Evolutionary conservation across 768 basidiomycete genomes (phyloP), one percentile per base, ranked within the genome.

Genomic region (Imleria badia): DNA sequence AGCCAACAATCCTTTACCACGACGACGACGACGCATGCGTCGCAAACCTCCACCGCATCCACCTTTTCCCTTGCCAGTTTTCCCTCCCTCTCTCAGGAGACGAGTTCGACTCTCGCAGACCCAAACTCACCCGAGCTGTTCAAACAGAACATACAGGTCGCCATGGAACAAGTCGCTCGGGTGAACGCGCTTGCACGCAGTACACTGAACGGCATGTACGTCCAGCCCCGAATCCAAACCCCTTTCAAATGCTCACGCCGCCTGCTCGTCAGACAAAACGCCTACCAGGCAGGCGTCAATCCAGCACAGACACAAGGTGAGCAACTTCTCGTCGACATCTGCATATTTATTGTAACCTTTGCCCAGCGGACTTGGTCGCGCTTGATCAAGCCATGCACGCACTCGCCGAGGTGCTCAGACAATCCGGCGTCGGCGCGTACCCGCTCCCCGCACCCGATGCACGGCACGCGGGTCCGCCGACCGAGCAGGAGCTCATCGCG

Each of bases 391-490:
- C 76, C 15, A 58, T 86, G 1, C 70, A 75, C 13, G 48, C 70
- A 1, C 72, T 86, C 12, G 69, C 74, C 6, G 78, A 84, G 11
- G 56, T 78, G 31, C 70, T 88, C 56, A 76, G 79, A 2, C 75
- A 81, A 48, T 78, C 81, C 0, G 87, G 87, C n/a, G 78, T 88
- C 17, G 87, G 86, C 3, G 85, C 83, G 2, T 76, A 86, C 44
- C 86, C 87, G 1, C 58, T 84, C 11, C 67, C 80, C 6, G 70
- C 73, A 1, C 41, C 61, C 20, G 58, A 60, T 13, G 54, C 60
- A 36, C 57, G 40, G 30, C 46, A 53, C 38, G 38, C 62, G 31
- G 39, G 42, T 46, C 33, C 65, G 11, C 81, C 76, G 2, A 75
- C 70, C 0, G 83, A 83, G 61, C 75, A 78, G 9, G 72, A 80